Conservation (phyloP, 1,139 yeast species). For the Nakaseomyces bracarensis region DNA sequence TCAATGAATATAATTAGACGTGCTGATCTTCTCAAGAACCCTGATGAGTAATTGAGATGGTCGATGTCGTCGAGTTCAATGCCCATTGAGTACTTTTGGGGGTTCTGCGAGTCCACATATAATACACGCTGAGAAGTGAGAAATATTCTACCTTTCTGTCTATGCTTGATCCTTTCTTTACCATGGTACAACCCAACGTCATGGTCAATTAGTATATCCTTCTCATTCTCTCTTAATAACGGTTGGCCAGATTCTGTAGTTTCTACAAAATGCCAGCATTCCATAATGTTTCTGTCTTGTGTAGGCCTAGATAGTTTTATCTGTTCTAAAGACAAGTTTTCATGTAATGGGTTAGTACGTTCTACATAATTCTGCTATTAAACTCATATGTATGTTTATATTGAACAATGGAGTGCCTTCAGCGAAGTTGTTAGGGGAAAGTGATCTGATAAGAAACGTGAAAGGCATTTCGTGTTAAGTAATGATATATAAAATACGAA, state of each 20-base stretch:
- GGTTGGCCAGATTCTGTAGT: slow-evolving; percentile 43
- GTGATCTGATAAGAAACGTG: too few species aligned
- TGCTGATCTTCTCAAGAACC: slow-evolving; percentile 73
- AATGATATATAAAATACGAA: too few species aligned
- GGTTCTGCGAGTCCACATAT: slow-evolving; percentile 51
- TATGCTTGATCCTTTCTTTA: slow-evolving; percentile 48
- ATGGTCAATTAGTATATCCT: slow-evolving; percentile 43
- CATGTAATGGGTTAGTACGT: too few species aligned
- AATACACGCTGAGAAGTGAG: slow-evolving; percentile 66
- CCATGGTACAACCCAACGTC: slow-evolving; percentile 67
- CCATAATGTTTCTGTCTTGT: slow-evolving; percentile 14
- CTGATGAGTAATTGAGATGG: slow-evolving; percentile 42
- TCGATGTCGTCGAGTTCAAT: slow-evolving; percentile 43
- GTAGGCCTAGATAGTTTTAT: background rate
- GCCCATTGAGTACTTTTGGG: slow-evolving; percentile 40
- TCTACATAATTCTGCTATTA: background rate
- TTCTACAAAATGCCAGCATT: slow-evolving; percentile 39
- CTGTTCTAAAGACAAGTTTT: too few species aligned
- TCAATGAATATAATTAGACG: slow-evolving; percentile 44
- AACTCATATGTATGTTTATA: too few species aligned
- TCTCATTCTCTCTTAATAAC: slow-evolving; percentile 37
- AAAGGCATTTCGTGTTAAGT: too few species aligned
- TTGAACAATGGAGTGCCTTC: too few species aligned
- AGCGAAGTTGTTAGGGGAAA: too few species aligned
- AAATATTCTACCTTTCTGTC: slow-evolving; percentile 72